These are phyloP conservation scores for Fusarium cyanostomum DNA, from an alignment of 2,329 filamentous ascomycete genomes.

Conservation along the genomic window DNA sequence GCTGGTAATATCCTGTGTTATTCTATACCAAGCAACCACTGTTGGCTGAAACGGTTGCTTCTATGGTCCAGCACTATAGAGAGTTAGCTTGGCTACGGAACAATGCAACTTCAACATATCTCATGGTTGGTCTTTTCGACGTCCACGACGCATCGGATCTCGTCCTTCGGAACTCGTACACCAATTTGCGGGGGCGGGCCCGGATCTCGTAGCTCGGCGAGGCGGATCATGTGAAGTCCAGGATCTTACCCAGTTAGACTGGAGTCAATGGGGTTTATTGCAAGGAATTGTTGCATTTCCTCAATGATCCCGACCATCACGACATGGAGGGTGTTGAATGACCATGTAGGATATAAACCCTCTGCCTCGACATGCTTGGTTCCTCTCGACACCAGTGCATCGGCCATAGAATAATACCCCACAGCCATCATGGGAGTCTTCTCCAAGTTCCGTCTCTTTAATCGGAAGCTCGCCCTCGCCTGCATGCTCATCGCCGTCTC, in stretches of 20 bases:
- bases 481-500: slow-evolving; percentile 48
- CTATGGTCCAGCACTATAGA: too few relatives aligned
- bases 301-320: slow-evolving; percentile 33
- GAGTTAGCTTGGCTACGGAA: too few relatives aligned
- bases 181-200: fast-evolving
- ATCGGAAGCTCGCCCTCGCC: slow-evolving; percentile 26
- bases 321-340: slow-evolving; percentile 11
- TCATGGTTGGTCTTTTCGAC: too few relatives aligned
- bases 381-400: not conserved
- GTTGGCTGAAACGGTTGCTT: too few relatives aligned
- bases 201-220: slow-evolving; percentile 11
- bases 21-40: too few relatives aligned
- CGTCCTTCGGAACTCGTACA: slow-evolving; percentile 7
- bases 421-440: slow-evolving; percentile 26
- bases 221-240: not conserved
- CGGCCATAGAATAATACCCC: not conserved
- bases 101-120: too few relatives aligned
- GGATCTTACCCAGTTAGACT: not conserved
- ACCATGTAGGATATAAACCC: slow-evolving; percentile 10
- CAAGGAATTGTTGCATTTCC: not conserved
- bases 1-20: too few relatives aligned
- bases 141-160: too few relatives aligned
- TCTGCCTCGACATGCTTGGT: not conserved
- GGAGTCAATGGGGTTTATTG: not conserved
- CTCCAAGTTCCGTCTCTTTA: slow-evolving; percentile 39